Base-by-base conservation (phyloP, 1,139 yeast species). In the Yamadazyma buinensis region DNA sequence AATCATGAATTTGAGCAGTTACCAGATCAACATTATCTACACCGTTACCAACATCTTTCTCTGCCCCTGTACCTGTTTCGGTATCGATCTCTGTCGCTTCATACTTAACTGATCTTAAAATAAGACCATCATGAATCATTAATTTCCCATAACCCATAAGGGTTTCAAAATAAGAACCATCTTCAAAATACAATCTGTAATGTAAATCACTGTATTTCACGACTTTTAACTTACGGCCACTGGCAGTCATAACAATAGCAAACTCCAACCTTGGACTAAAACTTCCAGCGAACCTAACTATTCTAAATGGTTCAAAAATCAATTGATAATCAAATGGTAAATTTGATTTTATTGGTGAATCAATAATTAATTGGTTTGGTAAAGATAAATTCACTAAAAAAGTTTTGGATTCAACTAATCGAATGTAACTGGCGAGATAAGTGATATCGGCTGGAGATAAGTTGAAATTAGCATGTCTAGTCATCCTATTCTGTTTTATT, bases 221-320 rank as follows among this genome's bases (percentile, higher is more conserved):
- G 5, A 37, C 21, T 19, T 29, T 34, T 5, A 38, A 20, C n/a
- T 20, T 28, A 7, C 29, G 20, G 14, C 30, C 30, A 4, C 18
- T 21, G n/a, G 32, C 33, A 7, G 39, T 39, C 24, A 14, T 29
- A 11, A 39, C 15, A 10, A 37, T 28, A 17, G 35, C 35, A 28
- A 23, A 33, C 17, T 39, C 43, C 2, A 23, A 17, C 22, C 26
- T 17, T n/a, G 37, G 37, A 14, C 20, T 13, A 21, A 10, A 9
- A 2, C 39, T 32, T 4, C 46, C 46, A 6, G 31, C 33, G 18
- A 37, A 32, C 15, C 31, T 37, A 4, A 32, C 15, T 4, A 39
- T 15, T 18, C 26, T 30, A 23, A 41, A 39, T 13, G 23, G 17
- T 17, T 32, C 33, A 15, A 20, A 6, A 18, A 26, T 8, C 7